phyloP scores from a whole-genome alignment of 2,329 filamentous ascomycete genomes.

The Rhynchosporium secalis region DNA sequence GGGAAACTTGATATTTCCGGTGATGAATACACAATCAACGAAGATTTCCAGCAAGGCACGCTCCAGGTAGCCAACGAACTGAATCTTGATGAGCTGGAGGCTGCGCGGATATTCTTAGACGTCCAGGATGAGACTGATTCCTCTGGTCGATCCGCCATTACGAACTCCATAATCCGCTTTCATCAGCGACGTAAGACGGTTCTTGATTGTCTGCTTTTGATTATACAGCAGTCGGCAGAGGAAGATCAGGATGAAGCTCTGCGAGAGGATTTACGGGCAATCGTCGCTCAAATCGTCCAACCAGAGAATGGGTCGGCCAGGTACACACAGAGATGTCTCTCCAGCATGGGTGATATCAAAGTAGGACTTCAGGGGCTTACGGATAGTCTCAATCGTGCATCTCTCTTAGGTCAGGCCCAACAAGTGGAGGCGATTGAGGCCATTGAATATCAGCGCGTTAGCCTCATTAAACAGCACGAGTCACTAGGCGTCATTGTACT shows the following conservation, averaged over 20 bases:
- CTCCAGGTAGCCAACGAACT: conserved; percentile 84
- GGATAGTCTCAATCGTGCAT: conserved; percentile 74
- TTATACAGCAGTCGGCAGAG: conserved; percentile 60
- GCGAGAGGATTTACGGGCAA: conserved; percentile 52
- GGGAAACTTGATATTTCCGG: conserved; percentile 75
- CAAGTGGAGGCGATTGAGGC: conserved; percentile 69
- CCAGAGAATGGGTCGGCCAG: conserved; percentile 48
- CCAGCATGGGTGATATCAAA: conserved; percentile 74
- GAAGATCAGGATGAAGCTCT: conserved; percentile 42
- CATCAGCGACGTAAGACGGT: conserved; percentile 82
- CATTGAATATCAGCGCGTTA: conserved; percentile 76
- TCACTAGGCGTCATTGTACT: conserved; percentile 78
- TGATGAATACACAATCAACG: conserved; percentile 77
- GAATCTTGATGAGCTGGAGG: conserved; percentile 85
- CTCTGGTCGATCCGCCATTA: conserved; percentile 70
- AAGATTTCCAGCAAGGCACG: conserved; percentile 80
- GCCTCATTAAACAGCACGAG: conserved; percentile 87
- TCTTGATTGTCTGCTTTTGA: conserved; percentile 78
- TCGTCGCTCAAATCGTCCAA: conserved; percentile 55
- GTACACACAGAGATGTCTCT: conserved; percentile 73
- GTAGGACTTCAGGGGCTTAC: conserved; percentile 72
- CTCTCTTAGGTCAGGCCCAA: conserved; percentile 68
- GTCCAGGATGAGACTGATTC: conserved; percentile 67
- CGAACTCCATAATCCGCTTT: conserved; percentile 82
- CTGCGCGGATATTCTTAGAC: conserved; percentile 73